A percentile compares a stretch with the other conserved stretches of the same genome.
Conservation (phyloP, 2,329 filamentous ascomycete species). For the Penicillium sp. region DNA sequence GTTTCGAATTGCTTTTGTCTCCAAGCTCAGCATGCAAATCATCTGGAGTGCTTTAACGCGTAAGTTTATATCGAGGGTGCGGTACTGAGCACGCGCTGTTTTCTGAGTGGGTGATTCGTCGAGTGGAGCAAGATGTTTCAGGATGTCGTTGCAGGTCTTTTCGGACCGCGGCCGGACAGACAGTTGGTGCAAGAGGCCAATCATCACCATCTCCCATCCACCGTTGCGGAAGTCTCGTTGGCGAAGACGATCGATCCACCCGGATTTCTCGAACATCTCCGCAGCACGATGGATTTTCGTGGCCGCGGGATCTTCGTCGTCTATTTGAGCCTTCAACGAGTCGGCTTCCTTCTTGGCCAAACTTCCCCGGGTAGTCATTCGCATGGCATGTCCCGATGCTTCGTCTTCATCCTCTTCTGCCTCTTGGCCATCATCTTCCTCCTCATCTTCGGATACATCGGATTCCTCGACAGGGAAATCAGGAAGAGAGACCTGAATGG, state of each 20-base stretch:
- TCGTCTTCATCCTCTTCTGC: slow-evolving; percentile 36
- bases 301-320: slow-evolving; percentile 44
- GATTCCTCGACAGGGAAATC: slow-evolving; percentile 67
- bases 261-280: slow-evolving; percentile 65
- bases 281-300: slow-evolving; percentile 51
- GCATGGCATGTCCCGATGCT: slow-evolving; percentile 64
- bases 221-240: slow-evolving; percentile 81
- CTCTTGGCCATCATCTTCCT: slow-evolving; percentile 46
- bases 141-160: slow-evolving; percentile 67
- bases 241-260: slow-evolving; percentile 79
- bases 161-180: slow-evolving; percentile 68
- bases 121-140: slow-evolving; percentile 73
- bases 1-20: slow-evolving; percentile 76
- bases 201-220: slow-evolving; percentile 85
- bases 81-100: slow-evolving; percentile 67
- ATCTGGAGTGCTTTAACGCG: slow-evolving; percentile 77
- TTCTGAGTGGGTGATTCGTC: slow-evolving; percentile 68
- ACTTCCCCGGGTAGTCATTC: slow-evolving; percentile 77
- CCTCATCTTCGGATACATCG: slow-evolving; percentile 55
- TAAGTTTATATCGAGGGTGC: slow-evolving; percentile 71
- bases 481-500: slow-evolving; percentile 71
- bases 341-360: slow-evolving; percentile 74
- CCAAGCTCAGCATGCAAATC: slow-evolving; percentile 75
- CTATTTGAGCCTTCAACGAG: slow-evolving; percentile 56
- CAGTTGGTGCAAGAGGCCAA: slow-evolving; percentile 78